These are phyloP conservation scores for Fusarium staphyleae DNA, from an alignment of 2,329 filamentous ascomycete genomes.

Conservation along the genomic window DNA sequence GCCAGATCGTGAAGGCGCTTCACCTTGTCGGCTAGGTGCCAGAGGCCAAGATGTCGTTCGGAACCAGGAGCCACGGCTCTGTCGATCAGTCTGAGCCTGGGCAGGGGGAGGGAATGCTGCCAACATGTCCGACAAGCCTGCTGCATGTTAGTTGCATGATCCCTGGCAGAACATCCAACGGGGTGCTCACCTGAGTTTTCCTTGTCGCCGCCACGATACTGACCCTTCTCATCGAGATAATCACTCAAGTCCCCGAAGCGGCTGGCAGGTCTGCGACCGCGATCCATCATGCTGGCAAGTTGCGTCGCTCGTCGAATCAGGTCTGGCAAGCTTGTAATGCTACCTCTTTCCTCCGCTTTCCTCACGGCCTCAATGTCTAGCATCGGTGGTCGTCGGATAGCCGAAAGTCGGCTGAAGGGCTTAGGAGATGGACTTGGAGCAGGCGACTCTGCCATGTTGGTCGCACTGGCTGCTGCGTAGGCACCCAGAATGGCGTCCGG, in stretches of 20 bases:
- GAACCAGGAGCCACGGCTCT: conserved; percentile 57
- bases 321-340: conserved; percentile 89
- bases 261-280: conserved; percentile 71
- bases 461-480: conserved; percentile 57
- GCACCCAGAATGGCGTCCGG: conserved; percentile 59
- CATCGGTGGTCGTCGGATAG: conserved; percentile 70
- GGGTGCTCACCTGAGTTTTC: conserved; percentile 48
- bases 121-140: conserved; percentile 69
- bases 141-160: conserved; percentile 55
- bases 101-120: conserved; percentile 70
- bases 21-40: conserved; percentile 41
- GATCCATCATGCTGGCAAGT: conserved; percentile 86
- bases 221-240: conserved; percentile 55
- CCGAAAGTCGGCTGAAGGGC: conserved; percentile 57
- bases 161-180: conserved; percentile 30
- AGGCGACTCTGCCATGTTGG: conserved; percentile 49
- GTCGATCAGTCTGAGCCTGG: conserved; percentile 50
- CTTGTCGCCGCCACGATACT: conserved; percentile 49
- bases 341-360: conserved; percentile 83
- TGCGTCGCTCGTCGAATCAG: conserved; percentile 88
- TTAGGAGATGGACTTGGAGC: conserved; percentile 41
- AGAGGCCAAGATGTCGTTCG: conserved; percentile 58
- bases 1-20: conserved; percentile 33
- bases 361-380: conserved; percentile 84
- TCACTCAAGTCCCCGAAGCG: conserved; percentile 61